Base-by-base conservation (phyloP, 257 asterid species). In the Solanum bukasovii region DNA sequence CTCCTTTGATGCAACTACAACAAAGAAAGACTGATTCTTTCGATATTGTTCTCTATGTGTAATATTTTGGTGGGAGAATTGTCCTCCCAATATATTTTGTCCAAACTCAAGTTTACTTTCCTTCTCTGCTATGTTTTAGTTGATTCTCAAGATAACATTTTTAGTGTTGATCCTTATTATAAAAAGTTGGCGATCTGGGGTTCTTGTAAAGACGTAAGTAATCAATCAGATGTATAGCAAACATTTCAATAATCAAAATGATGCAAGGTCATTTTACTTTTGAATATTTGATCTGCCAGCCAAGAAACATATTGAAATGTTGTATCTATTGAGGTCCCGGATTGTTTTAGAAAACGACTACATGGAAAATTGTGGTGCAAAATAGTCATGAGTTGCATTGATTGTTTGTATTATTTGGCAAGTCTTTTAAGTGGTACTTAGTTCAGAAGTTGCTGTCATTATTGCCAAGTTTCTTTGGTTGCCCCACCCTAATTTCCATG, bases 21-120 rank as follows among this genome's bases (percentile, higher is more conserved):
- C 86, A 92, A 44, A 85, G 77, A 83, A 89, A 90, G 91, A 74
- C 70, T 18, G 71, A 94, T 93, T 94, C 94, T 90, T 94, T 90
- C 84, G 87, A 82, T 42, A 89, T 87, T 88, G 61, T 34, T 89
- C 37, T 81, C 71, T 83, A 3, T 63, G 31, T 73, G 87, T 87
- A 85, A 35, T 90, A 83, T 86, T 87, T 44, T 81, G 88, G 87
- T 75, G 88, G 73, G 77, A 23, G 82, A 88, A 68, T 35, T 87
- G 88, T 85, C 38, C 72, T 68, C 82, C 68, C 87, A 72, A 67
- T 56, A 87, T 83, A 89, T 81, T 85, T 91, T 89, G 90, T 71
- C 83, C 46, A 49, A 84, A 83, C 35, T 61, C 74, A 75, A 38
- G 31, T 61, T 86, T 83, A 29, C 84, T 89, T 34, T 71, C 67